phyloP scores from a whole-genome alignment of 2,329 filamentous ascomycete species.

The Colletotrichum tropicale region DNA sequence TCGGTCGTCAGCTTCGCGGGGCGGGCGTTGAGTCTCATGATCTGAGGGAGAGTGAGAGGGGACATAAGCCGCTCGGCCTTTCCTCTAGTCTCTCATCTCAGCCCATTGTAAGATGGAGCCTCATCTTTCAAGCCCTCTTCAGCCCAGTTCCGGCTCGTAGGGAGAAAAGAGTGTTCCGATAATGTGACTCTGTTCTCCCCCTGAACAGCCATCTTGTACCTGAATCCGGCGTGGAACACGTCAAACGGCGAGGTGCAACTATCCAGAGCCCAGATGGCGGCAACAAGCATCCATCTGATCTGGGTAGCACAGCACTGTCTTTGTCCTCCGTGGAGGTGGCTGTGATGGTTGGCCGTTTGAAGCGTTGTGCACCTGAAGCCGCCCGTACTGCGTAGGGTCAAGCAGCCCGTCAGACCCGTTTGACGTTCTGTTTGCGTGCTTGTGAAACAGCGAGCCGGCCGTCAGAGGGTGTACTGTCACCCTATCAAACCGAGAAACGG shows the following conservation, averaged over 20 bases:
- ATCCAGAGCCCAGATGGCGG: neutral
- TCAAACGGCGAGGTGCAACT: slow-evolving; percentile 2
- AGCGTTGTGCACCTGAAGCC: slow-evolving; percentile 13
- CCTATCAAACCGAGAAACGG: slow-evolving; percentile 7
- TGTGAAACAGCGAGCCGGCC: slow-evolving; percentile 11
- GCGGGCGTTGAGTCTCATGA: neutral
- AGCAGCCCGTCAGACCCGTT: slow-evolving; percentile 10
- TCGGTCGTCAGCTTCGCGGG: slow-evolving; percentile 1
- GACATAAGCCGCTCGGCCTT: neutral
- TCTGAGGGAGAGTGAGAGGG: slow-evolving; percentile 4
- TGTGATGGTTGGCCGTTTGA: slow-evolving; percentile 12
- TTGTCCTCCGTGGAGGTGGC: slow-evolving; percentile 9
- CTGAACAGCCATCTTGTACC: neutral
- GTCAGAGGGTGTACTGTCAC: slow-evolving; percentile 4
- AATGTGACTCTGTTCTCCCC: neutral
- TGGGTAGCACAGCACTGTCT: neutral
- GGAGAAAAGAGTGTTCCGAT: neutral
- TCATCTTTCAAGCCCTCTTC: neutral
- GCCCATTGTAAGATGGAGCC: slow-evolving; percentile 1
- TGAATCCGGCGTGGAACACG: slow-evolving; percentile 8
- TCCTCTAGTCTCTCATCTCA: neutral
- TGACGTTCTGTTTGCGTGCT: slow-evolving; percentile 14
- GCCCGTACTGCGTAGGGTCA: neutral
- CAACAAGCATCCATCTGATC: neutral
- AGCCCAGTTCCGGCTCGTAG: neutral